A percentile compares a stretch with the other conserved stretches of the same genome.
phyloP scores from a whole-genome alignment of 2,329 filamentous ascomycete species.

The Claviceps sp. region DNA sequence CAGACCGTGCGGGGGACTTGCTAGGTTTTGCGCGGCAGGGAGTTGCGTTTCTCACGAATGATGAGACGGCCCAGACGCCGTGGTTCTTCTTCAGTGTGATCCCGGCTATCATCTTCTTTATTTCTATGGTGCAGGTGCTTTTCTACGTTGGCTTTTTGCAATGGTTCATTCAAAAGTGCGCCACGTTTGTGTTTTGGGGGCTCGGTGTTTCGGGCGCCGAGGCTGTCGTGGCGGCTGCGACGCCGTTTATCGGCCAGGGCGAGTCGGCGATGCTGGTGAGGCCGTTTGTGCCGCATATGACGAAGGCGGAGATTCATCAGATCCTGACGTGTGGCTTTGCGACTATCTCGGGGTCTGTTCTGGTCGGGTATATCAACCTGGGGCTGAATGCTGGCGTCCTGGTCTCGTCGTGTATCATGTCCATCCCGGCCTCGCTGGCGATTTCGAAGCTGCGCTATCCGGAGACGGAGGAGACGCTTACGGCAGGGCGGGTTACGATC shows the following conservation, averaged over 20 bases:
- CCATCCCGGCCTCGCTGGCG: conserved; percentile 79
- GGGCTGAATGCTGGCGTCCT: conserved; percentile 76
- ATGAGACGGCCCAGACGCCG: conserved; percentile 28
- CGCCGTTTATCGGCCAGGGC: conserved; percentile 87
- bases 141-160: conserved; percentile 73
- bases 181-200: conserved; percentile 81
- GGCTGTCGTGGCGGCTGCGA: conserved; percentile 85
- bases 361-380: conserved; percentile 74
- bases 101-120: conserved; percentile 94
- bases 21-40: conserved; percentile 66
- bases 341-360: conserved; percentile 77
- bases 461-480: conserved; percentile 75
- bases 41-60: conserved; percentile 49
- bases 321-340: conserved; percentile 88
- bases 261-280: conserved; percentile 88
- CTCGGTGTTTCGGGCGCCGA: conserved; percentile 81
- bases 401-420: conserved; percentile 90
- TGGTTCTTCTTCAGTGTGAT: conserved; percentile 72
- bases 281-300: conserved; percentile 75
- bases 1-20: conserved; percentile 56
- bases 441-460: conserved; percentile 84
- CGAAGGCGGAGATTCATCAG: conserved; percentile 78
- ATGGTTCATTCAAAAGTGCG: conserved; percentile 83
- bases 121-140: conserved; percentile 75
- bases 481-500: conserved; percentile 66